Evolutionary conservation across 2,329 filamentous ascomycete species (phyloP).

Genomic region (Dactylellina parvicollis): DNA sequence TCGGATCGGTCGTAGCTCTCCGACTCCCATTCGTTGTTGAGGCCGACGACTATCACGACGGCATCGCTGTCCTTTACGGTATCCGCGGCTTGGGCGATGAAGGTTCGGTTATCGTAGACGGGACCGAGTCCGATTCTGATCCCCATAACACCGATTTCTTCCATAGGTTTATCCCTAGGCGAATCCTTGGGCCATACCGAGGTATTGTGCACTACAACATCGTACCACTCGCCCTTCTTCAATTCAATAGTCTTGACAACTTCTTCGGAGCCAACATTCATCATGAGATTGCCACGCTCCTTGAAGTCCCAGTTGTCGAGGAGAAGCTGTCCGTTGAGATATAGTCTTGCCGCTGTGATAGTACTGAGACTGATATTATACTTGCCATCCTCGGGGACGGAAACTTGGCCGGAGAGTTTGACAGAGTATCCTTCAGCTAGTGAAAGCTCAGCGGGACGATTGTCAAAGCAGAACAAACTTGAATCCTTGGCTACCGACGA

Average conservation of each 20-base stretch:
- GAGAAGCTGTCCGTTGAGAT: constrained; percentile 36
- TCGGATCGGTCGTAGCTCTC: constrained; percentile 75
- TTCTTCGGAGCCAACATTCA: constrained; percentile 52
- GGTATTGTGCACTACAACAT: constrained; percentile 25
- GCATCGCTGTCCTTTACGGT: constrained; percentile 71
- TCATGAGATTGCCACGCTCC: constrained; percentile 41
- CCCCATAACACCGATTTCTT: constrained; percentile 68
- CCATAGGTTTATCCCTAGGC: constrained; percentile 38
- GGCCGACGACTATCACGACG: constrained; percentile 74
- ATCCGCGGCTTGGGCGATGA: constrained; percentile 65
- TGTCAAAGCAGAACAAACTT: constrained; percentile 35
- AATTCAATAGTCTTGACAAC: constrained; percentile 40
- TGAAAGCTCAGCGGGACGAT: constrained; percentile 12
- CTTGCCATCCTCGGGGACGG: constrained; percentile 40
- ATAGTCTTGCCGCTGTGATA: constrained; percentile 34
- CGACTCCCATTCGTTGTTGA: constrained; percentile 79
- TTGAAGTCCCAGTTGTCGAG: constrained; percentile 55
- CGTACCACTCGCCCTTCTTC: constrained; percentile 38
- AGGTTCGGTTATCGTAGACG: constrained; percentile 24
- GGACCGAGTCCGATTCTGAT: constrained; percentile 65
- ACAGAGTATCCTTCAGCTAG: constrained; percentile 25
- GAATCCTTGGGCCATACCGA: constrained; percentile 50
- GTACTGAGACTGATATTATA: constrained; percentile 52
- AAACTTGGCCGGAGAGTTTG: constrained; percentile 32
- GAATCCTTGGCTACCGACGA: constrained; percentile 28